These are phyloP conservation scores for Didymella pomorum DNA, from an alignment of 2,329 filamentous ascomycete species.

Conservation along the genomic window DNA sequence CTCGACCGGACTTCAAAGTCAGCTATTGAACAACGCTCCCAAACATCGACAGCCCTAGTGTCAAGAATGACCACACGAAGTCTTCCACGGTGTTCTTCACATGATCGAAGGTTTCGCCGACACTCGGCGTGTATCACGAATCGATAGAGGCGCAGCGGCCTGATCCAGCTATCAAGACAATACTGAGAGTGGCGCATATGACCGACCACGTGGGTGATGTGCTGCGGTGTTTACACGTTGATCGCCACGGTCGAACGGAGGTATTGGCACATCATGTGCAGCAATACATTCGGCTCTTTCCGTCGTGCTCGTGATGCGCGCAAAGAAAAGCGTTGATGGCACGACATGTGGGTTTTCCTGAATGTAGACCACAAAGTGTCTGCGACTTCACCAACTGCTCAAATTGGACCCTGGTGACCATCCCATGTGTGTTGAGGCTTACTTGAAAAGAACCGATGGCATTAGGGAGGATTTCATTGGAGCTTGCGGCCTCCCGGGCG, in stretches of 20 bases:
- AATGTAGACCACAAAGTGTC: neutral
- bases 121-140: conserved; percentile 20
- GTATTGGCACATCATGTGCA: neutral
- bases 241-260: neutral
- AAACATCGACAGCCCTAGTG: neutral
- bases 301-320: neutral
- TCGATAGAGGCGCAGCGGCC: conserved; percentile 27
- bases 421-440: neutral
- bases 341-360: neutral
- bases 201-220: neutral
- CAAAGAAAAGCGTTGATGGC: neutral
- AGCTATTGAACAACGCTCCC: conserved; percentile 1
- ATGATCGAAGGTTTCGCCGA: conserved; percentile 5
- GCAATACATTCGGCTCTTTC: neutral
- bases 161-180: conserved; percentile 5
- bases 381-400: neutral
- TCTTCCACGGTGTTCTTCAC: conserved; percentile 6
- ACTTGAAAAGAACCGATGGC: neutral
- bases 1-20: neutral
- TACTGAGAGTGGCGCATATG: conserved; percentile 3
- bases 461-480: neutral
- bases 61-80: conserved; percentile 1
- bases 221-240: neutral
- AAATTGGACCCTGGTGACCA: neutral
- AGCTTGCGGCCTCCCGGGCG: neutral